Conservation (phyloP, 1,284 basidiomycete genomes). For the Melanopsichium pennsylvanicum region DNA sequence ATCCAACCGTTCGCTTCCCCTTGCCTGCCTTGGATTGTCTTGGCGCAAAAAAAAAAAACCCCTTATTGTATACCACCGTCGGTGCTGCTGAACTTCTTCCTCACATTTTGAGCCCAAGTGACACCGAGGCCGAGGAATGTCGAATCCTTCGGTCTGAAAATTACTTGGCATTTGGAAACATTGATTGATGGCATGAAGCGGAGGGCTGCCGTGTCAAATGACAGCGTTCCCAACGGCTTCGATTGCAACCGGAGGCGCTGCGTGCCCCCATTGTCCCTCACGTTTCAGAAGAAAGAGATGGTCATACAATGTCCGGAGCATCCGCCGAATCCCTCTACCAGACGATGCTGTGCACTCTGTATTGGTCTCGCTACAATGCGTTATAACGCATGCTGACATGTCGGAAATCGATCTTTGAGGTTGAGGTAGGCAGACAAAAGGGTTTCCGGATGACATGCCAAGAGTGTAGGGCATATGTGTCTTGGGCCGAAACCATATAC, state of each 20-base stretch:
- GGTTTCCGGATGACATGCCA: too few relatives aligned
- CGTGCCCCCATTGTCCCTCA: slow-evolving; percentile 5
- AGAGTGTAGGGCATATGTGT: too few relatives aligned
- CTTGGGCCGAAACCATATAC: neutral
- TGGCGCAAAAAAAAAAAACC: neutral
- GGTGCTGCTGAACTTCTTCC: too few relatives aligned
- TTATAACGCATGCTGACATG: neutral
- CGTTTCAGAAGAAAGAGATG: slow-evolving; percentile 15
- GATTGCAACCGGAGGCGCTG: neutral
- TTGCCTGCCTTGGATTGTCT: slow-evolving; percentile 4
- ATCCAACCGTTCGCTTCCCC: slow-evolving; percentile 30
- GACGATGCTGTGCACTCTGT: too few relatives aligned
- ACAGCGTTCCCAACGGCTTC: neutral
- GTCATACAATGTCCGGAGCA: too few relatives aligned
- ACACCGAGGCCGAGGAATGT: too few relatives aligned
- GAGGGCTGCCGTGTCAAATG: slow-evolving; percentile 17
- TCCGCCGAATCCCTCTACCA: too few relatives aligned
- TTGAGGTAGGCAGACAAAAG: too few relatives aligned
- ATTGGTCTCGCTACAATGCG: too few relatives aligned
- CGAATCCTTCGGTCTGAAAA: slow-evolving; percentile 5
- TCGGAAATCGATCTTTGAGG: neutral
- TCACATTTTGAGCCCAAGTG: too few relatives aligned
- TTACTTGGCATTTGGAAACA: neutral
- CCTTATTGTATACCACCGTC: slow-evolving; percentile 10
- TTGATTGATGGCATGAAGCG: too few relatives aligned